Conservation (phyloP, 768 basidiomycete species). For the Dictyophora rubrovolvata region DNA sequence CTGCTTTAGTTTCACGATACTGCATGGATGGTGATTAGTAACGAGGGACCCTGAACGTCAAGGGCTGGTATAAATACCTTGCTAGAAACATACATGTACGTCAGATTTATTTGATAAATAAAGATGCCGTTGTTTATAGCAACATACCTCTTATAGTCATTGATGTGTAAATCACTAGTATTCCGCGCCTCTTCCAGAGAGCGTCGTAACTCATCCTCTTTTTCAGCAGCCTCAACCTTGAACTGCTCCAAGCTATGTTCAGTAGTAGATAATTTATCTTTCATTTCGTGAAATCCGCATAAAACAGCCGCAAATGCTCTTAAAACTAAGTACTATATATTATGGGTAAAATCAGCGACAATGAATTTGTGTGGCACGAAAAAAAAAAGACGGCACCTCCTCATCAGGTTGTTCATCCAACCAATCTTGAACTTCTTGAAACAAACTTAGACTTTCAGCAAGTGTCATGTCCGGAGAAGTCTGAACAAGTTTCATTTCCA, state of each 20-base stretch:
- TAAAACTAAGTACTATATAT: conserved; percentile 1
- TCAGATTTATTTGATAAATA: too few species aligned
- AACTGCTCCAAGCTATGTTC: neutral
- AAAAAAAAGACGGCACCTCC: neutral
- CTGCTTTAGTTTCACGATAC: neutral
- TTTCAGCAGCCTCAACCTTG: neutral
- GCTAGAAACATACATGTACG: neutral
- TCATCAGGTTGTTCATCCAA: conserved; percentile 3
- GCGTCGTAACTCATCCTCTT: neutral
- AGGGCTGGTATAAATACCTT: neutral
- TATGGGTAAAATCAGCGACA: neutral
- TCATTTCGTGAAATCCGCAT: conserved; percentile 8
- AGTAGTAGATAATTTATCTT: conserved; percentile 3
- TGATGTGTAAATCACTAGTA: neutral
- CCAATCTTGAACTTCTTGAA: conserved; percentile 10
- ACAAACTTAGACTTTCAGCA: conserved; percentile 2
- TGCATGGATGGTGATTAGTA: neutral
- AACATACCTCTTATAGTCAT: conserved; percentile 5
- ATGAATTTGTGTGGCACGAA: neutral
- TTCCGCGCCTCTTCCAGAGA: conserved; percentile 6
- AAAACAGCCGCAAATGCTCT: conserved; percentile 8
- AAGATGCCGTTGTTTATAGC: too few species aligned
- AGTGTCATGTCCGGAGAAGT: conserved; percentile 9
- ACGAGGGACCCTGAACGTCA: too few species aligned
- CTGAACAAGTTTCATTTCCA: conserved; percentile 7